phyloP scores from a whole-genome alignment of 176 grass and related monocot genomes.

The Poa annua region DNA sequence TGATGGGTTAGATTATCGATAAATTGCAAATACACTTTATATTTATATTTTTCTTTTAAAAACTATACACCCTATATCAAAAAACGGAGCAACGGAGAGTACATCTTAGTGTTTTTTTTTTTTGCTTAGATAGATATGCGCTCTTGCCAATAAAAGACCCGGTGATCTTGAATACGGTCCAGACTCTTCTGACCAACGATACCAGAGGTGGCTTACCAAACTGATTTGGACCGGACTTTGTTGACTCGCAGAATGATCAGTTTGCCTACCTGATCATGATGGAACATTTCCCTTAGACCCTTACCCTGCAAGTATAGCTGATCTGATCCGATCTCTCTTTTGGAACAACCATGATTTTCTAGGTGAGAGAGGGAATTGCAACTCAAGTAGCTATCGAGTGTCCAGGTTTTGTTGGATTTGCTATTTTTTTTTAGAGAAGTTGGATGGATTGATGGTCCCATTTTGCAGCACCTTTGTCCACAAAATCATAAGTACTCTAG shows the following conservation, averaged over 20 bases:
- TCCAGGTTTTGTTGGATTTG: not conserved
- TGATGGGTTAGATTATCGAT: no score
- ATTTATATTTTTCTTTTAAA: no score
- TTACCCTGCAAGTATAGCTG: not conserved
- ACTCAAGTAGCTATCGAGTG: conserved; percentile 19
- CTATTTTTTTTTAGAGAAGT: not conserved
- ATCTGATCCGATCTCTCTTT: not conserved
- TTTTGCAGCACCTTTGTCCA: no score
- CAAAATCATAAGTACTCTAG: no score
- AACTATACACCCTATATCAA: no score
- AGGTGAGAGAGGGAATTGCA: not conserved
- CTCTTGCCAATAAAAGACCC: not conserved
- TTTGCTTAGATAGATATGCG: no score
- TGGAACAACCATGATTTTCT: not conserved
- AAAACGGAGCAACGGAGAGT: no score
- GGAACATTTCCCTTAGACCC: not conserved
- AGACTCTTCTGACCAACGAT: not conserved
- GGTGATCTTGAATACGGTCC: not conserved
- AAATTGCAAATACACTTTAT: no score
- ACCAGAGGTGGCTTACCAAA: conserved; percentile 23
- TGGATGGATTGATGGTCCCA: not conserved
- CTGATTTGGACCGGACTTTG: conserved; percentile 6
- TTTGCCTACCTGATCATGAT: not conserved
- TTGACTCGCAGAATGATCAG: not conserved
- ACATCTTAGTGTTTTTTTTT: no score